Base-by-base conservation (phyloP, 1,284 basidiomycete species). In the Ganoderma lucidum region DNA sequence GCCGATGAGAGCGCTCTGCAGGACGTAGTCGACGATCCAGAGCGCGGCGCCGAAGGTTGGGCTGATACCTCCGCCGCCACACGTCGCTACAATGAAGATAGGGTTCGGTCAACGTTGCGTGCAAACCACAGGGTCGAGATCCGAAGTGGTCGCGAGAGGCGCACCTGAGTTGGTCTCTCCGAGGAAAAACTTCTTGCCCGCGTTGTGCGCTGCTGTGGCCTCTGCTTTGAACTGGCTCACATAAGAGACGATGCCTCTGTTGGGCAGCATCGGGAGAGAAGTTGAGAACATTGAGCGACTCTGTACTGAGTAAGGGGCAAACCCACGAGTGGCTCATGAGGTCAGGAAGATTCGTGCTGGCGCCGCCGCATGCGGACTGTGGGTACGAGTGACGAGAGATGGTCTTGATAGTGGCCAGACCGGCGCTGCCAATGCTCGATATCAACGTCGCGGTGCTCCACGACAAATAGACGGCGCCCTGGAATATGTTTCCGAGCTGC, bases 1-100 rank as follows among this genome's bases (percentile, higher is more conserved):
- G 15, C 82, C 82, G 58, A 81, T 80, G 45, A 84, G 71, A 1
- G 82, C 80, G 37, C 79, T 80, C 72, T 84, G 83, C 12, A 85
- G 76, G n/a, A 83, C 80, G 66, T 84, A 85, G 73, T 85, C 83
- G 39, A 84, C 76, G 60, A 85, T 80, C 84, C 84, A 85, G 2
- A 85, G 75, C 2, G 78, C 83, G 0, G 83, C 83, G 14, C 83
- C 84, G 69, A 83, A 84, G 0, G 82, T 84, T 0, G 81, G 81
- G 65, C 81, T 83, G 67, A 84, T 83, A 1, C 83, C 83, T 23
- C 82, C 83, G 9, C 83, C 83, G 5, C 83, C 83, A 67, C 84
- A 84, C 2, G 83, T 84, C 8, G 83, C 83, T 82, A 66, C 1
- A 19, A 15, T 48, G 56, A 23, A 19, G 42, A 32, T 30, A 17